Percentiles rank a stretch among this genome's conserved stretches.
These are phyloP conservation scores for Hypoxylon crocopeplum DNA, from an alignment of 495 filamentous ascomycete genomes.

Conservation along the genomic window DNA sequence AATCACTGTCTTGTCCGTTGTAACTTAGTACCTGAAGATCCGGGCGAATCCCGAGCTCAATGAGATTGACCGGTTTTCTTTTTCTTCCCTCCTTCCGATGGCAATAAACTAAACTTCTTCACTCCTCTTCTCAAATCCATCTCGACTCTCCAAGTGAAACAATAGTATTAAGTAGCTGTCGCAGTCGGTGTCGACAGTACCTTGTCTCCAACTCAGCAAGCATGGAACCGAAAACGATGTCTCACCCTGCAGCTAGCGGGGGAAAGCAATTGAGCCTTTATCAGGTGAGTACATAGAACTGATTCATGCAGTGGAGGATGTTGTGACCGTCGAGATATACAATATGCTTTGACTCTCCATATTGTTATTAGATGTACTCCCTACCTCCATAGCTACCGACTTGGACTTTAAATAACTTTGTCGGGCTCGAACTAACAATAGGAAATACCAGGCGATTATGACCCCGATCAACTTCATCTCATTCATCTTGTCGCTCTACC, in stretches of 20 bases:
- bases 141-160: too few species aligned
- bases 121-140: background rate
- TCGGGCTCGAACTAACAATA: conserved; percentile 19
- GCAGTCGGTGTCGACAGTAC: too few species aligned
- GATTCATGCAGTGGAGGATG: too few species aligned
- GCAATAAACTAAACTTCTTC: too few species aligned
- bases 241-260: conserved; percentile 12
- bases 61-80: background rate
- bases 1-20: conserved; percentile 11
- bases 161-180: too few species aligned
- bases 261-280: conserved; percentile 41
- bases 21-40: conserved; percentile 14
- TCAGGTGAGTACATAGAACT: conserved; percentile 37
- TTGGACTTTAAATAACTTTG: too few species aligned
- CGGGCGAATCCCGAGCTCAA: conserved; percentile 23
- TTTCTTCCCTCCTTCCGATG: background rate
- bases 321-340: too few species aligned
- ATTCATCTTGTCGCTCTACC: conserved; percentile 59
- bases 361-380: too few species aligned
- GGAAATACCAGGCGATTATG: conserved; percentile 47
- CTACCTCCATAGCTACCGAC: too few species aligned
- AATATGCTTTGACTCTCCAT: too few species aligned
- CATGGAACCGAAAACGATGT: conserved; percentile 32
- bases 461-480: conserved; percentile 57
- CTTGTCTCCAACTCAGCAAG: background rate